These are phyloP conservation scores for Poa pratensis DNA, from an alignment of 176 grass and related monocot genomes.

Conservation along the genomic window DNA sequence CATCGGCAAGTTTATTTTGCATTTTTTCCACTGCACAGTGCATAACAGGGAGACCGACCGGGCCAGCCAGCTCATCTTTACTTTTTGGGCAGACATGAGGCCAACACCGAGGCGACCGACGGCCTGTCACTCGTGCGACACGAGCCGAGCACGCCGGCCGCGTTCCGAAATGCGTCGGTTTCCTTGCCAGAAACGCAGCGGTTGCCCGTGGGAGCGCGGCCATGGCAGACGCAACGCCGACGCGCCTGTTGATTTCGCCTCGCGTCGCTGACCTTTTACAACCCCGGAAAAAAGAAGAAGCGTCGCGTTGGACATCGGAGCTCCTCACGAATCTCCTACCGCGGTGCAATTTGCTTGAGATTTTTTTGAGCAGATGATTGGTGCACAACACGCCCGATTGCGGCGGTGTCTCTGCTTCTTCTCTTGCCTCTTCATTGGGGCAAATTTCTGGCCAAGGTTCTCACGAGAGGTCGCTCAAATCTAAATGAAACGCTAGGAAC, in stretches of 20 bases:
- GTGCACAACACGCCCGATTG: neutral
- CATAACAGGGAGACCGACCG: neutral
- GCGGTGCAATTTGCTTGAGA: neutral
- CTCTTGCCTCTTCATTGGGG: neutral
- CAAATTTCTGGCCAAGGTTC: neutral
- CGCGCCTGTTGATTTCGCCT: neutral
- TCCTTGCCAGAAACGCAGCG: conserved; percentile 12
- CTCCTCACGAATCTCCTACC: neutral
- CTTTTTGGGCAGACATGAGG: neutral
- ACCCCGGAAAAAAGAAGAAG: neutral
- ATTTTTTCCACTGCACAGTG: too few species aligned
- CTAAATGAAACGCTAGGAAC: too few species aligned
- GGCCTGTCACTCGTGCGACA: neutral
- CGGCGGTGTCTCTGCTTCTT: neutral
- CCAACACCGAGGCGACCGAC: neutral
- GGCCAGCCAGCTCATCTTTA: neutral
- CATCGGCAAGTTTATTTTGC: too few species aligned
- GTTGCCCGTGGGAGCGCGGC: conserved; percentile 16
- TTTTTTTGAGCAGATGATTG: conserved; percentile 36
- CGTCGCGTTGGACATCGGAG: neutral
- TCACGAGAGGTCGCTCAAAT: too few species aligned
- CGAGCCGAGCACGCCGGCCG: conserved; percentile 2
- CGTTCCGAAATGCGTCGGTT: conserved; percentile 8
- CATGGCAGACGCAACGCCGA: neutral
- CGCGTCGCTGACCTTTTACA: neutral